Base-by-base conservation (phyloP, 2,329 filamentous ascomycete genomes). In the Fusarium hostae region DNA sequence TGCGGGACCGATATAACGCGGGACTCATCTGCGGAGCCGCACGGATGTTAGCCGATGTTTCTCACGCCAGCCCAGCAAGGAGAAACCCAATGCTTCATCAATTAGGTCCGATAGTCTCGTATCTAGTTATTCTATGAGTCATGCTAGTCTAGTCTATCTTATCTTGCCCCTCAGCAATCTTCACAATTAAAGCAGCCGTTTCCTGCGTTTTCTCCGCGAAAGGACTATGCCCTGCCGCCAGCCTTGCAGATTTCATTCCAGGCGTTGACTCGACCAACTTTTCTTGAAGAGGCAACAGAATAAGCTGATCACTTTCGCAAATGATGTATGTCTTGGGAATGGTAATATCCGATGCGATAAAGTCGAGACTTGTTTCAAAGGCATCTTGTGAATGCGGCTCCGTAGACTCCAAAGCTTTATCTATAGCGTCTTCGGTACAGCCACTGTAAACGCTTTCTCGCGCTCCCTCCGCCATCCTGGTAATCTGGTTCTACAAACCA, bases 321-420 rank as follows among this genome's bases (percentile, higher is more conserved):
- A 68, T 45, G 6, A 68, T 10, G 1, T 62, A 68, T 3, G 65
- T 68, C 44, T 67, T 67, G 16, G 50, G 44, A 0, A 67, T 67
- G 9, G 39, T 48, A 3, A 67, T 68, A 9, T 68, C 63, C 13
- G 37, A 24, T 2, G 63, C 63, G n/a, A 67, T 68, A 9, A 68
- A 68, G 4, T 67, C 15, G 5, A 68, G 43, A 11, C 63, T 54
- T 5, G 63, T 67, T 28, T 68, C 65, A n/a, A 68, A 68, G 1
- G 65, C 65, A 30, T 68, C 65, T 5, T 68, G 65, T 0, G 65
- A 68, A 39, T 68, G 65, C 20, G 65, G 65, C 15, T 67, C 40
- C 35, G 59, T 60, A 7, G 28, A 16, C 2, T 51, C 32, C 9
- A 66, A n/a, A 16, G 39, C 51, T 2, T 51, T 20, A 16, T 63